Percentiles rank a stretch among this genome's conserved stretches.
phyloP scores from a whole-genome alignment of 2,329 filamentous ascomycete genomes.

The Aspergillus clavatus region DNA sequence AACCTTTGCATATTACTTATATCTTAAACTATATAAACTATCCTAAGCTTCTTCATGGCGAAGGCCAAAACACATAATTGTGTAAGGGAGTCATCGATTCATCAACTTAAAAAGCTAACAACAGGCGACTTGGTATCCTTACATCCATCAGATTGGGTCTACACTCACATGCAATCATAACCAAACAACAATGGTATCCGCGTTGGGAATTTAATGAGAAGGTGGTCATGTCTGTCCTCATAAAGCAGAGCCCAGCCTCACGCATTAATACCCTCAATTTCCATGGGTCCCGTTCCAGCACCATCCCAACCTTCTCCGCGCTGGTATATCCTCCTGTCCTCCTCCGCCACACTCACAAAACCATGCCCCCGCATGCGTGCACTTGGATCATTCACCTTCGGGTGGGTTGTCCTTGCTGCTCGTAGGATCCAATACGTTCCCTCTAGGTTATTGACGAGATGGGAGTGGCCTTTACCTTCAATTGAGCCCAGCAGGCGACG shows the following conservation, averaged over 20 bases:
- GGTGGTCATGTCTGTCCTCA: background rate
- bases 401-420: conserved; percentile 28
- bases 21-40: background rate
- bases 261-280: conserved; percentile 25
- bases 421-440: conserved; percentile 29
- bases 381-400: conserved; percentile 15
- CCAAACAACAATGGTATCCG: background rate
- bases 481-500: conserved; percentile 14
- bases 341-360: conserved; percentile 21
- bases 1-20: background rate
- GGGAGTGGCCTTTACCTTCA: conserved; percentile 13
- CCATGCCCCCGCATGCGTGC: conserved; percentile 26
- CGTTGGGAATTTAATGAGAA: background rate
- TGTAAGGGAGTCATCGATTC: background rate
- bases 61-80: no score
- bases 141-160: background rate
- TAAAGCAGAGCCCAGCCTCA: background rate
- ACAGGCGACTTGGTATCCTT: background rate
- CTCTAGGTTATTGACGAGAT: conserved; percentile 22
- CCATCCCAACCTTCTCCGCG: conserved; percentile 35
- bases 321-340: conserved; percentile 24
- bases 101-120: background rate
- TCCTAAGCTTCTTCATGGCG: background rate
- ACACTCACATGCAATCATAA: background rate
- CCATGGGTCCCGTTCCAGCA: conserved; percentile 25